Evolutionary conservation across 225 moss, liverwort and hornwort genomes (phyloP).

Genomic region (Polytrichum formosum): DNA sequence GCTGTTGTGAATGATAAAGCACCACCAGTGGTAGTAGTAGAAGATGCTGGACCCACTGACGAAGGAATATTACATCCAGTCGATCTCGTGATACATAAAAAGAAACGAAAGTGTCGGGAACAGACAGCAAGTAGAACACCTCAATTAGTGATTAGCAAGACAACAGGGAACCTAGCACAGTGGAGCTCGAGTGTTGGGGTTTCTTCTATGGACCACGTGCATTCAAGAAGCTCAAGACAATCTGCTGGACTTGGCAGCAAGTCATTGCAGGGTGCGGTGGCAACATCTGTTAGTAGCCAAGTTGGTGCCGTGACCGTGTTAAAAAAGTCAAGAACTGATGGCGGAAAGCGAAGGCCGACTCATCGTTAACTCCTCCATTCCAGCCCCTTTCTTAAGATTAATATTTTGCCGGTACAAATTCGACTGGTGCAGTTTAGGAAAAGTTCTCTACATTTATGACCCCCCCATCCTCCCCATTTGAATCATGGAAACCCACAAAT

Average conservation of each 20-base stretch:
- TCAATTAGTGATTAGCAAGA: slow-evolving; percentile 28
- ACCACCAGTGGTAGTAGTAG: slow-evolving; percentile 40
- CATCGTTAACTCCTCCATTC: slow-evolving; percentile 26
- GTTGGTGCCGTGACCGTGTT: slow-evolving; percentile 43
- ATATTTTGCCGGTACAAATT: no score
- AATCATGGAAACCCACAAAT: no score
- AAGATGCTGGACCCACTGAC: slow-evolving; percentile 28
- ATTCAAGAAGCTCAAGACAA: slow-evolving; percentile 27
- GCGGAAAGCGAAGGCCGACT: slow-evolving; percentile 66
- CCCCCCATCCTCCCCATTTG: no score
- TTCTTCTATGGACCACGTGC: slow-evolving; percentile 12
- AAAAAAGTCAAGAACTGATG: slow-evolving; percentile 62
- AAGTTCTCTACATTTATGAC: no score
- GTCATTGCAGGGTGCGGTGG: slow-evolving; percentile 37
- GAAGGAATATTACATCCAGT: slow-evolving; percentile 82
- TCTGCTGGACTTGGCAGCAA: slow-evolving; percentile 17
- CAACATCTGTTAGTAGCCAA: slow-evolving; percentile 40
- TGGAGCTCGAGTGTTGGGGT: slow-evolving; percentile 37
- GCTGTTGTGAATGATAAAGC: slow-evolving; percentile 25
- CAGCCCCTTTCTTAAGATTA: no score
- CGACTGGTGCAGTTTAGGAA: no score
- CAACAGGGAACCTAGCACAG: slow-evolving; percentile 35
- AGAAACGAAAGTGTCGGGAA: slow-evolving; percentile 96
- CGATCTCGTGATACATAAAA: slow-evolving; percentile 95
- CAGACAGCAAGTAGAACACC: slow-evolving; percentile 69